Evolutionary conservation across 768 basidiomycete species (phyloP).

Genomic region (Cystofilobasidium ferigula): DNA sequence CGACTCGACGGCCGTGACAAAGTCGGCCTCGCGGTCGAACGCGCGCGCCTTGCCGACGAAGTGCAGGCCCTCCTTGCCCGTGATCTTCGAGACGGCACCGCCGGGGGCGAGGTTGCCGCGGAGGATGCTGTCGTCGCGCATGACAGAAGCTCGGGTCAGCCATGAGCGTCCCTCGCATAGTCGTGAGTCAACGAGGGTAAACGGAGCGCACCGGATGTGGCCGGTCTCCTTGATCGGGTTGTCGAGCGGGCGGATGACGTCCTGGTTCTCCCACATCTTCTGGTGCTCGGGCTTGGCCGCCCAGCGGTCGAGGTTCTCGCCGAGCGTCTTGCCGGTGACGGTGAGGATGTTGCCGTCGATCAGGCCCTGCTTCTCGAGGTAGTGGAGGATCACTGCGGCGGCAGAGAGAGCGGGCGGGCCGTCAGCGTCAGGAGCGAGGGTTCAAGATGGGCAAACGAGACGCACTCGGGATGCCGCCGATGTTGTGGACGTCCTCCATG

Average conservation of each 20-base stretch:
- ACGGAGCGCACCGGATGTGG: slow-evolving; percentile 59
- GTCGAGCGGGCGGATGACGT: slow-evolving; percentile 74
- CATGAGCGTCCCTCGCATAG: not conserved
- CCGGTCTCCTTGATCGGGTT: slow-evolving; percentile 82
- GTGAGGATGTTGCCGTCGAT: slow-evolving; percentile 47
- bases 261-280: slow-evolving; percentile 44
- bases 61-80: slow-evolving; percentile 81
- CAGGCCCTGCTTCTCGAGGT: slow-evolving; percentile 27
- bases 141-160: slow-evolving; percentile 1
- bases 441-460: slow-evolving; percentile 20
- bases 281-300: slow-evolving; percentile 50
- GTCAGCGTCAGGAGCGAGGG: not conserved
- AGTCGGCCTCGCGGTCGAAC: slow-evolving; percentile 82
- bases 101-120: slow-evolving; percentile 87
- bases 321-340: slow-evolving; percentile 77
- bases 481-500: slow-evolving; percentile 92
- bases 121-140: slow-evolving; percentile 54
- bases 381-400: slow-evolving; percentile 56
- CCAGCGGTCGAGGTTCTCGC: slow-evolving; percentile 88
- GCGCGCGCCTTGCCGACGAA: slow-evolving; percentile 86
- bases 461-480: slow-evolving; percentile 92
- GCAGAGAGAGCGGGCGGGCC: not conserved
- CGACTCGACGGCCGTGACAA: slow-evolving; percentile 74
- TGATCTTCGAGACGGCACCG: slow-evolving; percentile 93
- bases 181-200: not conserved